phyloP scores from a whole-genome alignment of 768 basidiomycete genomes.

The Pleurotus citrinopileatus region DNA sequence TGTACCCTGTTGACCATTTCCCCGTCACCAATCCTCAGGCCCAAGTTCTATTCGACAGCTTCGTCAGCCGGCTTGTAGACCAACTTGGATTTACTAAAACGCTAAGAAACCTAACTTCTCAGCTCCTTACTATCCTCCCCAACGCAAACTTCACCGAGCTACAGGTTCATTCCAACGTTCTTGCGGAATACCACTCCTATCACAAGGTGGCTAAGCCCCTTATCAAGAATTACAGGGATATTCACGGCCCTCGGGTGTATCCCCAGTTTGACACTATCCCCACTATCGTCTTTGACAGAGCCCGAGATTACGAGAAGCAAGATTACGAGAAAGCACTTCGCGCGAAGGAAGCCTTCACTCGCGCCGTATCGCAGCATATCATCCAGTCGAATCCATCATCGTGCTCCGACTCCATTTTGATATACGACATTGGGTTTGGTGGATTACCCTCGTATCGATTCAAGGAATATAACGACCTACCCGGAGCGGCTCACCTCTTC shows the following conservation, averaged over 20 bases:
- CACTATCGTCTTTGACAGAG: conserved; percentile 27
- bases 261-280: conserved; percentile 32
- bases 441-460: conserved; percentile 33
- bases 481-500: conserved; percentile 25
- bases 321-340: conserved; percentile 25
- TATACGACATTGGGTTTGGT: conserved; percentile 33
- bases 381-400: conserved; percentile 26
- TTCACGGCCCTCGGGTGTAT: conserved; percentile 16
- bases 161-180: conserved; percentile 27
- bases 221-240: conserved; percentile 18
- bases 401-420: conserved; percentile 33
- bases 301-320: conserved; percentile 18
- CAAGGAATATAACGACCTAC: conserved; percentile 29
- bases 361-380: conserved; percentile 21
- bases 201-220: conserved; percentile 30
- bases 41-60: conserved; percentile 28
- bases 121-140: conserved; percentile 27
- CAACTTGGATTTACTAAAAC: conserved; percentile 24
- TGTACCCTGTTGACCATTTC: conserved; percentile 34
- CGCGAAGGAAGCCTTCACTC: conserved; percentile 23
- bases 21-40: conserved; percentile 28
- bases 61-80: conserved; percentile 21
- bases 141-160: conserved; percentile 25
- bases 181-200: conserved; percentile 36
- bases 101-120: conserved; percentile 25